These are phyloP conservation scores for Penicillium turbatum DNA, from an alignment of 495 filamentous ascomycete genomes.

Conservation along the genomic window DNA sequence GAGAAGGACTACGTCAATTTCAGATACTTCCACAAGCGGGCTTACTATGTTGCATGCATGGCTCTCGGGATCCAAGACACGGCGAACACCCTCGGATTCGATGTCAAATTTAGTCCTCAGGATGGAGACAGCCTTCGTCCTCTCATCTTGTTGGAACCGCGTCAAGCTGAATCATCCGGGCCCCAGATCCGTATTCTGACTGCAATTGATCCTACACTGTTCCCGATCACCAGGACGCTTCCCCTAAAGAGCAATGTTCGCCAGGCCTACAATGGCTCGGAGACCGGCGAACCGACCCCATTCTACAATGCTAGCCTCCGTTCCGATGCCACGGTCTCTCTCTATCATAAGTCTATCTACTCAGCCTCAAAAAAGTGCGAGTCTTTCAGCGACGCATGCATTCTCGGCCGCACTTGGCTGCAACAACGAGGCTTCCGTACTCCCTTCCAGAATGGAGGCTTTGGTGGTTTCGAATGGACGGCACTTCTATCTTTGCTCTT, in stretches of 20 bases:
- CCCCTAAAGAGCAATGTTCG: conserved; percentile 70
- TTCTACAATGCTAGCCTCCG: conserved; percentile 85
- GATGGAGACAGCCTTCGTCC: conserved; percentile 79
- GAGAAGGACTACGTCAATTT: conserved; percentile 93
- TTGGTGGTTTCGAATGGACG: conserved; percentile 91
- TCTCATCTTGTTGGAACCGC: conserved; percentile 54
- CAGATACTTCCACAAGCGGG: conserved; percentile 90
- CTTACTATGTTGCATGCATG: conserved; percentile 83
- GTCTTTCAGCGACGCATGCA: conserved; percentile 74
- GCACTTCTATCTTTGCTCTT: conserved; percentile 73
- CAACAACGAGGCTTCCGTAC: conserved; percentile 77
- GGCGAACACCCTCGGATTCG: conserved; percentile 43
- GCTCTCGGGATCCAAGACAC: conserved; percentile 61
- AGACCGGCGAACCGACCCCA: conserved; percentile 55
- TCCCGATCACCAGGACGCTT: conserved; percentile 62
- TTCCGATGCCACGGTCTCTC: conserved; percentile 66
- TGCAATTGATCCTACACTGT: conserved; percentile 59
- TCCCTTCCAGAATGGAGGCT: conserved; percentile 68
- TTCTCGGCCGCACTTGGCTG: conserved; percentile 84
- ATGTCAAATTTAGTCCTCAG: conserved; percentile 60
- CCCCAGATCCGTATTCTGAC: conserved; percentile 61
- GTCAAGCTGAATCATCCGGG: conserved; percentile 2
- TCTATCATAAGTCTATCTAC: conserved; percentile 71
- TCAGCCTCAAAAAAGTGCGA: conserved; percentile 59
- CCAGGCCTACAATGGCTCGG: conserved; percentile 28